These are phyloP conservation scores for Lojkania enalia DNA, from an alignment of 2,329 filamentous ascomycete species.

Conservation along the genomic window DNA sequence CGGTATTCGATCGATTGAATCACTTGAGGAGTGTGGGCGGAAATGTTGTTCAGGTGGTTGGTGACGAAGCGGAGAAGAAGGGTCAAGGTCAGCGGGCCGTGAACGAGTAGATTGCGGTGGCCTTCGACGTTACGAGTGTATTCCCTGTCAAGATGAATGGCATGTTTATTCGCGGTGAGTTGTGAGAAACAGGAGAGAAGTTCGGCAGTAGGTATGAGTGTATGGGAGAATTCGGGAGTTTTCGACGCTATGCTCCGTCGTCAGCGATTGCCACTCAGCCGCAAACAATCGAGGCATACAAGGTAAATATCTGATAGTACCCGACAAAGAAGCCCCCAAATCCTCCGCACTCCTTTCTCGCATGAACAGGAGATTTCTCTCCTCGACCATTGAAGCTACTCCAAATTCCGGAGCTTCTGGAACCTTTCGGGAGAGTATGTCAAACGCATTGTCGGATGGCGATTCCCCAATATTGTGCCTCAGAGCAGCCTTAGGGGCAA, in stretches of 20 bases:
- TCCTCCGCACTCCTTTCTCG: conserved; percentile 50
- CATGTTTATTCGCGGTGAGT: conserved; percentile 86
- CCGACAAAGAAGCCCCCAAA: conserved; percentile 32
- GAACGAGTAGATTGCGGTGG: conserved; percentile 75
- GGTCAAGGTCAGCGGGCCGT: conserved; percentile 80
- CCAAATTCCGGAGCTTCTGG: conserved; percentile 17
- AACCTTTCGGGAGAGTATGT: background rate
- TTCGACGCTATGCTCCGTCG: conserved; percentile 49
- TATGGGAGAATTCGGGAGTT: conserved; percentile 59
- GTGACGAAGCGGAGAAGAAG: conserved; percentile 72
- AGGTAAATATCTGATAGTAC: conserved; percentile 44
- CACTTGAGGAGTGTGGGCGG: conserved; percentile 24
- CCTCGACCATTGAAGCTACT: conserved; percentile 57
- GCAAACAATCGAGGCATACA: conserved; percentile 24
- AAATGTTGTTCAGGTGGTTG: conserved; percentile 50
- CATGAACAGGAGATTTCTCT: conserved; percentile 67
- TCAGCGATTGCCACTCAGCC: conserved; percentile 1
- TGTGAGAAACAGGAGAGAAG: conserved; percentile 91
- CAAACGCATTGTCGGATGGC: too few species aligned
- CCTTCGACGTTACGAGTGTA: conserved; percentile 75
- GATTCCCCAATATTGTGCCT: background rate
- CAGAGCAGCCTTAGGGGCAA: background rate
- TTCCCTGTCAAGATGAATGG: conserved; percentile 78
- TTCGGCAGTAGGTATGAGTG: conserved; percentile 66
- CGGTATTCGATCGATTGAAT: conserved; percentile 71